Conservation (phyloP, 108 stramenopile species). For the Cyclotella sp. region DNA sequence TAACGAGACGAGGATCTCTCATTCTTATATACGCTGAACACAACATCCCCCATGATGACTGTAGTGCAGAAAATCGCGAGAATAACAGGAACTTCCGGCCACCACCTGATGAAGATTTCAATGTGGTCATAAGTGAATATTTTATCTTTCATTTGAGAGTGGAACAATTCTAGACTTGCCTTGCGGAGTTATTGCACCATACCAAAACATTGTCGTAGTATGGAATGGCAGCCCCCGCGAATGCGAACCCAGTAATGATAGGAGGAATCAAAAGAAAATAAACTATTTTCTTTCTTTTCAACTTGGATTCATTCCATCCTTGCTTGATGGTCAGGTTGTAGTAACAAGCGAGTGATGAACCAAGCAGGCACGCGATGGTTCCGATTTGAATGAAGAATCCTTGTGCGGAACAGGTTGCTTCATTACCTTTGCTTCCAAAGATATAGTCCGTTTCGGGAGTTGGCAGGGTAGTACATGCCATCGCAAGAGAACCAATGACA, state of each 20-base stretch:
- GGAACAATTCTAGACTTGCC: too few relatives aligned
- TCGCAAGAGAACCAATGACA: too few relatives aligned
- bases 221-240: not conserved
- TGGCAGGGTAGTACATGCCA: conserved; percentile 1
- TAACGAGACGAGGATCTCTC: conserved; percentile 7
- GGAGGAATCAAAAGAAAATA: too few relatives aligned
- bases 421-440: conserved; percentile 28
- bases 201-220: conserved; percentile 10
- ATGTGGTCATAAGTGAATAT: too few relatives aligned
- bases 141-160: too few relatives aligned
- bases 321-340: not conserved
- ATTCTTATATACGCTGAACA: not conserved
- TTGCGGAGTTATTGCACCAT: not conserved
- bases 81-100: too few relatives aligned
- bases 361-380: not conserved
- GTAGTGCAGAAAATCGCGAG: too few relatives aligned
- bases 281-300: not conserved
- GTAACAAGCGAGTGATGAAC: not conserved
- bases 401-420: conserved; percentile 47
- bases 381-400: conserved; percentile 54
- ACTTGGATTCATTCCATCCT: not conserved
- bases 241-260: not conserved
- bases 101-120: too few relatives aligned
- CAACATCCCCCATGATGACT: not conserved
- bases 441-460: conserved; percentile 12